Evolutionary conservation across 495 filamentous ascomycete species (phyloP), one percentile per base, ranked within the genome.

Genomic region (Hypoxylon lienhwacheense): DNA sequence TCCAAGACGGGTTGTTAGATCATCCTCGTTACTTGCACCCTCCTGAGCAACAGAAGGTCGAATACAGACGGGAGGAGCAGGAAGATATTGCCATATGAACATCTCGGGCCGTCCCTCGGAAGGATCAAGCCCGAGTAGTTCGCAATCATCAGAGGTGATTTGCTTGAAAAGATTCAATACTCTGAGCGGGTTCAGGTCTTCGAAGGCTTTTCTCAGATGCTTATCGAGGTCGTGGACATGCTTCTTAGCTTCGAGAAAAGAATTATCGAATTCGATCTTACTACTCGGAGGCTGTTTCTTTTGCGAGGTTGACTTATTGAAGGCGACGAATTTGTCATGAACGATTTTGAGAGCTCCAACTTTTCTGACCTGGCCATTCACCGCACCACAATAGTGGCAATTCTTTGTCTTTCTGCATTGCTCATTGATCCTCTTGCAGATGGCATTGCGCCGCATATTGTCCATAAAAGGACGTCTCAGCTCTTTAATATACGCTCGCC

Each of bases 71-170:
- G 93, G 93, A 1, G 93, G 90, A 2, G 91, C 92, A 1, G 93
- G 93, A 17, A 98, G 78, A 66, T 90, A 96, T 68, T 95, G 90
- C 93, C 93, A 98, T 14, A 98, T 78, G 69, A 96, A 95, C 88
- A 96, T 95, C 62, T 98, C 93, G 1, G 93, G 93, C 36, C 91
- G 79, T 1, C 90, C 91, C 59, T 95, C 88, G 21, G 82, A 77
- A 24, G 93, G 89, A 56, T 96, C 82, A 67, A 98, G 80, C 2
- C 90, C 90, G 15, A 98, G 71, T 7, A 98, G 77, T 64, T 97
- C 95, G 65, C 91, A 96, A 68, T 98, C 95, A 10, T 77, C 76
- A 29, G 84, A 79, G n/a, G 81, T 83, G 35, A 98, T 90, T 61
- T 83, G 83, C 70, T 88, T 89, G 76, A 98, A 96, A 7, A 97